Base-by-base conservation (phyloP, 2,329 filamentous ascomycete genomes). In the Ploettnerulaceae sp. region DNA sequence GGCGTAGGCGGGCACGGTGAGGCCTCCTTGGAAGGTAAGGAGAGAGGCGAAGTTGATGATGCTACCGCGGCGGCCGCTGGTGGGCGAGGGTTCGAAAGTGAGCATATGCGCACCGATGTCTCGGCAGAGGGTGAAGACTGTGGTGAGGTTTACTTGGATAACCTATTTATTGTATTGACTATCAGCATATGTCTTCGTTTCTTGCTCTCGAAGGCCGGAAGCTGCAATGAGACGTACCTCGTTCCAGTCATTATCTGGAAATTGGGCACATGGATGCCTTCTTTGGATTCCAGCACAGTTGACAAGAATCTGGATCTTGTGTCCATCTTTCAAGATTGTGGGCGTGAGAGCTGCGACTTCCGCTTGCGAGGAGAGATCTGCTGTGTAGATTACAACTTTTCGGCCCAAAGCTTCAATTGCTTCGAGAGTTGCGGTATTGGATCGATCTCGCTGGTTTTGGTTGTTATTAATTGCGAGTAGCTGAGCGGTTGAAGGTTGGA, bases 41-140 rank as follows among this genome's bases (percentile, higher is more conserved):
- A 96, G 76, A 9, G 80, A 86, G 8, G 83, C 89, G 46, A 94
- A 81, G 69, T 95, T 95, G 71, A 95, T 84, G 68, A 95, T 84
- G 61, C 74, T 76, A 18, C 86, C 86, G 48, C 77, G 71, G 29
- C 82, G 76, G 41, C 75, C n/a, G n/a, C n/a, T 75, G 86, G 73
- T 91, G 91, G 36, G 80, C 81, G 28, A 95, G 75, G 21, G 68
- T 58, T 54, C 51, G 41, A 57, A 60, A 17, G 66, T 63, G 21
- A 93, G 79, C 79, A 93, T 89, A 69, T 90, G 84, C 11, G 82
- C 81, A 53, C 86, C 87, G 12, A 88, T 75, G 64, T 90, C 86
- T 50, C 88, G 81, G 67, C 80, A 78, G 45, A 94, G 74, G 0
- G 80, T 79, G 69, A 95, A 95, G 44, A 93, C 86, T 33, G 84